A percentile compares a stretch with the other conserved stretches of the same genome.
Evolutionary conservation across 768 basidiomycete species (phyloP).

Genomic region (Aureoboletus auriporus): DNA sequence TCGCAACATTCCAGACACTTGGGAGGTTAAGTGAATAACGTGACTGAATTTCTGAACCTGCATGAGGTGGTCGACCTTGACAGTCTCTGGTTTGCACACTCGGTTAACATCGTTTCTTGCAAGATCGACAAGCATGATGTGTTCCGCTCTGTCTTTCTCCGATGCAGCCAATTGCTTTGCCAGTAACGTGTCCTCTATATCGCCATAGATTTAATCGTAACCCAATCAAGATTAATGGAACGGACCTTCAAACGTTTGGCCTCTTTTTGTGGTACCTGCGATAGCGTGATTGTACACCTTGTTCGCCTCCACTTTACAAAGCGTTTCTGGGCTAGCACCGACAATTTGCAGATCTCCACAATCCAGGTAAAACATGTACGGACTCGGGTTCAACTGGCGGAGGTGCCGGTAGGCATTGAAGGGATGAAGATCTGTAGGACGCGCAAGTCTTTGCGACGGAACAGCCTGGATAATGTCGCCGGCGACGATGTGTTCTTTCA

Average conservation of each 20-base stretch:
- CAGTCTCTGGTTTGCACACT: conserved; percentile 91
- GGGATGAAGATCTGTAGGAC: conserved; percentile 85
- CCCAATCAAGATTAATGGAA: conserved; percentile 5
- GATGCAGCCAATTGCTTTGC: conserved; percentile 73
- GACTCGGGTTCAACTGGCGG: conserved; percentile 93
- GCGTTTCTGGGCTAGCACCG: conserved; percentile 96
- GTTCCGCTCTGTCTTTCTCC: conserved; percentile 95
- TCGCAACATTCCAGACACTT: conserved; percentile 84
- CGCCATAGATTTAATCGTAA: conserved; percentile 5
- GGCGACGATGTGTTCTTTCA: conserved; percentile 92
- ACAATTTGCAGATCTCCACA: conserved; percentile 92
- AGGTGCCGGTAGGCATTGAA: conserved; percentile 97
- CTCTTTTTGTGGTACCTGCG: conserved; percentile 89
- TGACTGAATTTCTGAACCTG: conserved; percentile 93
- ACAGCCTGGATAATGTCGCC: conserved; percentile 99
- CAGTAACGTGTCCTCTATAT: conserved; percentile 82
- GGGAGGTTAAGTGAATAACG: conserved; percentile 95
- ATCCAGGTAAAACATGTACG: conserved; percentile 98
- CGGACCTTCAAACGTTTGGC: conserved; percentile 81
- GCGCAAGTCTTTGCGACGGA: conserved; percentile 85
- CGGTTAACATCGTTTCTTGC: conserved; percentile 98
- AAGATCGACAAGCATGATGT: conserved; percentile 98
- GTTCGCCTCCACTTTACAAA: conserved; percentile 91
- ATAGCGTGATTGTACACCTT: conserved; percentile 98
- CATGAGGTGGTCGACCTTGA: conserved; percentile 96